Evolutionary conservation across 75 land plant species (phyloP).

Genomic region (Pinus taeda): DNA sequence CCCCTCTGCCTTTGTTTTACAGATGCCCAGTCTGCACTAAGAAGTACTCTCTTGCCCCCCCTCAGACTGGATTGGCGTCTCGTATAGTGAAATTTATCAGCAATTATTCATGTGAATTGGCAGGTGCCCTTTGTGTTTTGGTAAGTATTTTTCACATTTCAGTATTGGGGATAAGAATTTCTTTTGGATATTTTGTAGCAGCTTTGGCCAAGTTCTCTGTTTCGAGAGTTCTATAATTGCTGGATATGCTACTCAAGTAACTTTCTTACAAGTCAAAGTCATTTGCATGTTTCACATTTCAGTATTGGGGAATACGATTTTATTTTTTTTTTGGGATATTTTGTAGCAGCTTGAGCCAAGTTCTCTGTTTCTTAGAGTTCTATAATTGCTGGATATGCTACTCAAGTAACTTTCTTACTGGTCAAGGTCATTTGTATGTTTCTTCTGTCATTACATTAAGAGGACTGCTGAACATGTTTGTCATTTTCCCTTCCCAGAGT

Average conservation of each 20-base stretch:
- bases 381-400: background rate
- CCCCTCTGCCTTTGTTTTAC: background rate
- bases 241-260: background rate
- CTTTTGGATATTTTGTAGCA: background rate
- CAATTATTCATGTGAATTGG: slow-evolving; percentile 34
- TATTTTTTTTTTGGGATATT: background rate
- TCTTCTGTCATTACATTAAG: background rate
- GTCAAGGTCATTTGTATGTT: background rate
- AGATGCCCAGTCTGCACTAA: slow-evolving; percentile 38
- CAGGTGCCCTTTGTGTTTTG: slow-evolving; percentile 35
- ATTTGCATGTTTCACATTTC: background rate
- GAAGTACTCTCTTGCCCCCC: slow-evolving; percentile 34
- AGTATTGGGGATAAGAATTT: background rate
- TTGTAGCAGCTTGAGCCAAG: background rate
- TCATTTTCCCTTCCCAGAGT: slow-evolving; percentile 14
- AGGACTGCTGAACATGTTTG: background rate
- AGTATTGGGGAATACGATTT: background rate
- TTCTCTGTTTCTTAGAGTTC: background rate
- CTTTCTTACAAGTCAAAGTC: background rate
- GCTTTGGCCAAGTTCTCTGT: background rate
- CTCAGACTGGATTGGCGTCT: slow-evolving; percentile 19
- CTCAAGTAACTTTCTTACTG: background rate
- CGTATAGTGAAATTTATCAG: slow-evolving; percentile 24
- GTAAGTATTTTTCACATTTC: slow-evolving; percentile 12
- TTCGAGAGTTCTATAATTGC: slow-evolving; percentile 2